phyloP scores from a whole-genome alignment of 1,139 yeast species.

The Yueomyces sp. region DNA sequence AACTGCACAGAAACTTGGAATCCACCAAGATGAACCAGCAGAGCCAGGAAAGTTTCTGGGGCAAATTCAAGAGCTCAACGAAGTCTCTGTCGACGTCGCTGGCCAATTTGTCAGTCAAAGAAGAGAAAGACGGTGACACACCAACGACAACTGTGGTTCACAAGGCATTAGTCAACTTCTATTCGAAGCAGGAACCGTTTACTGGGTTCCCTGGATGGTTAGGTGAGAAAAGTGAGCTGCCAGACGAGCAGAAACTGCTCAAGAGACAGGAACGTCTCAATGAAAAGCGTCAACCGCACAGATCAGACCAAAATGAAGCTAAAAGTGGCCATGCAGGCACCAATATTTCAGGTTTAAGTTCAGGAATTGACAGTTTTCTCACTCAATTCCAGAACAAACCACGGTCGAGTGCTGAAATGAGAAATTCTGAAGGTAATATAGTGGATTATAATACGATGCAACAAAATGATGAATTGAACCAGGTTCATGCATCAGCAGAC shows the following conservation, averaged over 20 bases:
- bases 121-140: slow-evolving; percentile 29
- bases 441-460: no score
- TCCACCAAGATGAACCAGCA: slow-evolving; percentile 1
- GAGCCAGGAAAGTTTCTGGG: slow-evolving; percentile 18
- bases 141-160: slow-evolving; percentile 27
- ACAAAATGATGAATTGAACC: no score
- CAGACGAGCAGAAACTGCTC: slow-evolving; percentile 21
- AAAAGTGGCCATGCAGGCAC: no score
- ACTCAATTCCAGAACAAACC: no score
- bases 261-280: slow-evolving; percentile 13
- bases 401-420: no score
- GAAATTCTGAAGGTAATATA: no score
- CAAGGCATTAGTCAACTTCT: slow-evolving; percentile 26
- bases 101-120: slow-evolving; percentile 18
- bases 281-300: slow-evolving; percentile 12
- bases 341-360: no score
- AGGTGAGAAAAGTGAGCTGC: slow-evolving; percentile 26
- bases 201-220: slow-evolving; percentile 31
- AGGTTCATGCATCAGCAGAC: no score
- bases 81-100: slow-evolving; percentile 21
- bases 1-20: no score
- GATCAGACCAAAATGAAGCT: no score
- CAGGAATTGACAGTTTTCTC: no score
- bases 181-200: slow-evolving; percentile 21
- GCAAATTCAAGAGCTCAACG: slow-evolving; percentile 21